Evolutionary conservation across 2,329 filamentous ascomycete species (phyloP).

Genomic region (Cadophora luteo-olivacea): DNA sequence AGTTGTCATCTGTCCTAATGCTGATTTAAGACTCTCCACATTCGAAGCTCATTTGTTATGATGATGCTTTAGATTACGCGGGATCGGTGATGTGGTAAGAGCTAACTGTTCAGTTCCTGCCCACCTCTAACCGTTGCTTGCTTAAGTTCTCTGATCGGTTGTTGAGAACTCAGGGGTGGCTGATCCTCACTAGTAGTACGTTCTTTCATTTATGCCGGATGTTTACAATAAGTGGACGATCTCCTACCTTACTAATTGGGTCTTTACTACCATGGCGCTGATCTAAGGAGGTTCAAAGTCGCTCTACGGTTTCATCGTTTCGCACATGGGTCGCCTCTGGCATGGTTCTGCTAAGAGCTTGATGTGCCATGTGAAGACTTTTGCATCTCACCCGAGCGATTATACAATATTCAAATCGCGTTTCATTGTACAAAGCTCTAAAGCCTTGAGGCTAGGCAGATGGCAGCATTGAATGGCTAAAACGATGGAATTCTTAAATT

Average conservation of each 20-base stretch:
- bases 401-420: not conserved
- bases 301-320: not conserved
- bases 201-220: not conserved
- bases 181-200: not conserved
- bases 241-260: not conserved
- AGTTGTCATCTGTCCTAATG: not conserved
- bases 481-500: not conserved
- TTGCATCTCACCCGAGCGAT: not conserved
- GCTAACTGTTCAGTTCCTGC: not conserved
- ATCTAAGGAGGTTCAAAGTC: not conserved
- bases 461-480: not conserved
- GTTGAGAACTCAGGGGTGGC: not conserved
- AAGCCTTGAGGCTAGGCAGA: not conserved
- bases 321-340: not conserved
- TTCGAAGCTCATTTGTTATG: not conserved
- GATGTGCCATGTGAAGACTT: not conserved
- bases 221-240: not conserved
- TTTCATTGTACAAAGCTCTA: not conserved
- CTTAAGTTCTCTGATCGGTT: not conserved
- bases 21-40: not conserved
- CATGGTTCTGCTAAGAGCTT: not conserved
- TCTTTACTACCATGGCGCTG: not conserved
- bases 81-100: not conserved
- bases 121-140: not conserved
- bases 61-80: not conserved